Evolutionary conservation across 345 rosid genomes (phyloP).

Genomic region (Turnera subulata): DNA sequence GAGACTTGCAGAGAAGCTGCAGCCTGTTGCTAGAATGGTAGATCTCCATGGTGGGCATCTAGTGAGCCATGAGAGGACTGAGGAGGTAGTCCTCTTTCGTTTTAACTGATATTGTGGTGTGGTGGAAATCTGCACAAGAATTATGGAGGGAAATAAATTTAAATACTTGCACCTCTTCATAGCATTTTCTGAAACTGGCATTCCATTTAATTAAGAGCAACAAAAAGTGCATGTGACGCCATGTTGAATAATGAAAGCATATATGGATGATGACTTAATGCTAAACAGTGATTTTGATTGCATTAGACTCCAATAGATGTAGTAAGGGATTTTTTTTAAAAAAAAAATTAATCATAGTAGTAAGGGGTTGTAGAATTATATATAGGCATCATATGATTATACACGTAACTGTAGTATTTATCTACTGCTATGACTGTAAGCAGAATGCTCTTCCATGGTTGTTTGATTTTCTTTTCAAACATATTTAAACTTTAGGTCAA

Average conservation of each 20-base stretch:
- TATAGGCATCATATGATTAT: background rate
- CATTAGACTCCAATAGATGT: background rate
- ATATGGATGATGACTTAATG: background rate
- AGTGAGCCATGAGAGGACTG: conserved; percentile 83
- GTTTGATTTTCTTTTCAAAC: background rate
- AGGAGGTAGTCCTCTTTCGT: conserved; percentile 57
- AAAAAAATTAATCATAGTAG: too few species aligned
- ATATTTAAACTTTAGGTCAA: conserved; percentile 62
- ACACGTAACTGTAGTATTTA: background rate
- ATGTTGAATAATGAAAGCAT: background rate
- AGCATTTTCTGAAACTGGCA: background rate
- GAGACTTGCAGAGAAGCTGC: conserved; percentile 75
- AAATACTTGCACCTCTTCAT: background rate
- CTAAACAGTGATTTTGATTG: too few species aligned
- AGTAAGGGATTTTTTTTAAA: background rate
- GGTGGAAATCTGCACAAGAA: background rate
- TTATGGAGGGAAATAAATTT: background rate
- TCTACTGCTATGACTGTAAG: background rate
- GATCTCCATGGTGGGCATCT: conserved; percentile 98
- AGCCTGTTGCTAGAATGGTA: conserved; percentile 83
- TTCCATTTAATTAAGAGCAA: background rate
- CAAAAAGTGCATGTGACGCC: background rate
- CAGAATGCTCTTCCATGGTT: conserved; percentile 3
- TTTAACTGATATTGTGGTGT: background rate
- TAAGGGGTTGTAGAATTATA: too few species aligned